Base-by-base conservation (phyloP, 2,329 filamentous ascomycete genomes). In the Achaetomium macrosporum region DNA sequence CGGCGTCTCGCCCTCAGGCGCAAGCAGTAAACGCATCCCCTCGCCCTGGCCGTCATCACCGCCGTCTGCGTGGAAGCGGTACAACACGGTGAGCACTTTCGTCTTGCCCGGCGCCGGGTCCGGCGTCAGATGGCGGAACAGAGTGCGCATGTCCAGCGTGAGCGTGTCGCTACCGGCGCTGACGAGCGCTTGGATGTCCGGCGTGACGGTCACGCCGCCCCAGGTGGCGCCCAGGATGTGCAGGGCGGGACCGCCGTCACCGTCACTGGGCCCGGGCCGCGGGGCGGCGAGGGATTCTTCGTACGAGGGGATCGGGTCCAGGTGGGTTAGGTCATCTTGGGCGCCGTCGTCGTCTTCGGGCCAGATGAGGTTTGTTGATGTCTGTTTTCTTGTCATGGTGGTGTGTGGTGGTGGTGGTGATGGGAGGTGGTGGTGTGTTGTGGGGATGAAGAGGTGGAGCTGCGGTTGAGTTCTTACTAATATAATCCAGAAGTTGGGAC, bases 161-260 rank as follows among this genome's bases (percentile, higher is more conserved):
- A 61, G 39, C 16, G 39, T 41, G 29, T 56, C 44, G 46, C 30
- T 17, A 41, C 30, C 17, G 41, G 41, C 46, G 30, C 25, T 45
- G 37, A 56, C 51, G 40, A 63, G 57, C 20, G 51, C 42, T 19
- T 42, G 47, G 35, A 60, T 43, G n/a, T 58, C 51, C 2, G 47
- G 30, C 7, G 59, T 63, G 3, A 61, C 58, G 5, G 36, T 57
- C 12, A 62, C 51, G 54, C 61, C 61, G 42, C 59, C 61, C 58
- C 57, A 63, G 36, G 58, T 59, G 3, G 59, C 59, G 42, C 47
- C 57, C 33, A 60, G 54, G 45, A 62, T 56, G 9, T 56, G 57
- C 17, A 55, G 47, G 8, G 35, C 39, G 5, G 33, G 33, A 35
- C 33, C 10, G 10, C 33, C 4, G 33, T 31, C 12, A 12, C 33